A percentile compares a stretch with the other conserved stretches of the same genome.
Evolutionary conservation across 495 filamentous ascomycete species (phyloP).

Genomic region (Lasiosphaeriaceae sp.): DNA sequence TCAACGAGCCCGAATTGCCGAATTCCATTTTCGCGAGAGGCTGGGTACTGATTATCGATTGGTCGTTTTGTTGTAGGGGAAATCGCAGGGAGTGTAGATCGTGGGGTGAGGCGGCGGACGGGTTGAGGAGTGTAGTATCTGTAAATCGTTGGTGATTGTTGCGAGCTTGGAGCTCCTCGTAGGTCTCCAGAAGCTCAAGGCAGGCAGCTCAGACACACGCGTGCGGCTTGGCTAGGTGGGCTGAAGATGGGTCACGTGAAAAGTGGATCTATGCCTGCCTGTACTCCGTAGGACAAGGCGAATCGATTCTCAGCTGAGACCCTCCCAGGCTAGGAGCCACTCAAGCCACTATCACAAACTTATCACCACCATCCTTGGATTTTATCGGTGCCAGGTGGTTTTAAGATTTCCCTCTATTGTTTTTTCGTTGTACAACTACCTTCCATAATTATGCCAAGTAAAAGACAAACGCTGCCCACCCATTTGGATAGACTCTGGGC

Average conservation of each 20-base stretch:
- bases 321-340: no score
- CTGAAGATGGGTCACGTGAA: slow-evolving; percentile 22
- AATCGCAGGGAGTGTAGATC: slow-evolving; percentile 1
- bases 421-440: no score
- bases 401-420: no score
- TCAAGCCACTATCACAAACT: no score
- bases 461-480: no score
- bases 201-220: slow-evolving; percentile 40
- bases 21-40: slow-evolving; percentile 47
- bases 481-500: no score
- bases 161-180: slow-evolving; percentile 26
- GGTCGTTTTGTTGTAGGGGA: neutral
- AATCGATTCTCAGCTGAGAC: no score
- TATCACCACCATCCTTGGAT: no score
- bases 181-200: slow-evolving; percentile 50
- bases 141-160: slow-evolving; percentile 16
- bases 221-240: slow-evolving; percentile 17
- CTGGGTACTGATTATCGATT: slow-evolving; percentile 9
- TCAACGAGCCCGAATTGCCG: slow-evolving; percentile 64
- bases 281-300: neutral
- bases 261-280: no score
- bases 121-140: slow-evolving; percentile 9
- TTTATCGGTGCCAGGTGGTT: no score
- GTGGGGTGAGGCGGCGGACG: neutral
- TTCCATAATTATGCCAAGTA: no score